Evolutionary conservation across 148 eudicot genomes (phyloP), one percentile per base, ranked within the genome.

Genomic region (Vaccinium vitisidaea): DNA sequence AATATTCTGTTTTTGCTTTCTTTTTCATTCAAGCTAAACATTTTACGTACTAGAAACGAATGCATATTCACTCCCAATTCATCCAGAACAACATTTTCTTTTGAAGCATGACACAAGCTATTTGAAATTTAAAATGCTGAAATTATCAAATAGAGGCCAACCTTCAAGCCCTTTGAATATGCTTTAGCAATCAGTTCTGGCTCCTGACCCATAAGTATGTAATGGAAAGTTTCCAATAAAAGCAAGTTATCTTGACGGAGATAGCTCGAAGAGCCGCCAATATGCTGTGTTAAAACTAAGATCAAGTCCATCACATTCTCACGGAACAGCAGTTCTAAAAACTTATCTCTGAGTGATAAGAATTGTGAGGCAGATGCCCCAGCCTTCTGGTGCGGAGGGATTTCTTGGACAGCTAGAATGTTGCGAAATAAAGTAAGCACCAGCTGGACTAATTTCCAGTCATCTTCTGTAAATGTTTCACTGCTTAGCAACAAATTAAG

Each of bases 251-350:
- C 99, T 82, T 95, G 95, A 75, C 93, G 88, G 83, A 97, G 88
- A 88, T 92, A 91, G 84, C 91, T 85, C 84, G 86, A 84, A 70
- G 95, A 85, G 83, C 96, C 94, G 79, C 90, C 95, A 88, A 90
- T 86, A 82, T 95, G 96, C 82, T 95, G 99, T 80, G 98, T 89
- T 53, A 97, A 81, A 54, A 91, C 91, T 79, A 95, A 80, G 46
- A 97, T 90, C 90, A 95, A 88, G 86, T 97, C 99, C 95, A 92
- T 95, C 30, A 95, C 94, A 89, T 94, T 95, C 88, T 97, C 99
- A 80, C 85, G 88, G 86, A 95, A 97, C 85, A 97, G 80, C 53
- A 89, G 90, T 80, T 95, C 94, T 78, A 97, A 77, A 79, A 95
- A 94, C 81, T 89, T 88, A 79, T 97, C 98, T 85, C 99, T 90